Conservation (phyloP, 345 rosid species). For the Turritis glabra region DNA sequence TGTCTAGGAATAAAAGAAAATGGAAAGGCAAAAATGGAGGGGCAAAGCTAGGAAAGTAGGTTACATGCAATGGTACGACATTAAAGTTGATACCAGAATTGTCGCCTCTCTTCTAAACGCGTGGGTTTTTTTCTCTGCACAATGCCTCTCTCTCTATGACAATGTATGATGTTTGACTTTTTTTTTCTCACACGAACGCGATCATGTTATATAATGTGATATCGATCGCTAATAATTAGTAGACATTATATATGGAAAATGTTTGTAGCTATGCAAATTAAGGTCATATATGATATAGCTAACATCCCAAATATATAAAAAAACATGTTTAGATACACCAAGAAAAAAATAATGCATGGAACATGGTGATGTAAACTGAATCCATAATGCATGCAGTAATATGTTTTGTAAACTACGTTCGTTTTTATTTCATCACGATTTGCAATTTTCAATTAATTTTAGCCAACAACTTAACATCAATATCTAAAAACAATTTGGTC, state of each 20-base stretch:
- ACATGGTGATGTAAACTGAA: too few species aligned
- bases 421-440: too few species aligned
- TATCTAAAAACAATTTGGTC: too few species aligned
- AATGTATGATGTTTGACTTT: background rate
- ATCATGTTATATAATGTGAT: conserved; percentile 2
- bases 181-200: conserved; percentile 12
- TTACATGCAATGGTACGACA: conserved; percentile 40
- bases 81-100: conserved; percentile 38
- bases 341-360: too few species aligned
- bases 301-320: background rate
- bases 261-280: background rate
- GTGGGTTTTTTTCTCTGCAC: conserved; percentile 30
- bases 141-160: conserved; percentile 10
- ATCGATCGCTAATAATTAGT: background rate
- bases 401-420: too few species aligned
- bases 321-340: too few species aligned
- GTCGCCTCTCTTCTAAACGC: conserved; percentile 38
- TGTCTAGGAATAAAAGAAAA: background rate
- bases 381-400: too few species aligned
- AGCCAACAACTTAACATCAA: too few species aligned
- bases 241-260: too few species aligned
- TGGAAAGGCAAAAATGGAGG: conserved; percentile 22
- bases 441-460: too few species aligned
- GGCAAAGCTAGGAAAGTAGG: conserved; percentile 35
- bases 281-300: background rate